These are phyloP conservation scores for Talaromyces sp. DNA, from an alignment of 2,329 filamentous ascomycete genomes.

Conservation along the genomic window DNA sequence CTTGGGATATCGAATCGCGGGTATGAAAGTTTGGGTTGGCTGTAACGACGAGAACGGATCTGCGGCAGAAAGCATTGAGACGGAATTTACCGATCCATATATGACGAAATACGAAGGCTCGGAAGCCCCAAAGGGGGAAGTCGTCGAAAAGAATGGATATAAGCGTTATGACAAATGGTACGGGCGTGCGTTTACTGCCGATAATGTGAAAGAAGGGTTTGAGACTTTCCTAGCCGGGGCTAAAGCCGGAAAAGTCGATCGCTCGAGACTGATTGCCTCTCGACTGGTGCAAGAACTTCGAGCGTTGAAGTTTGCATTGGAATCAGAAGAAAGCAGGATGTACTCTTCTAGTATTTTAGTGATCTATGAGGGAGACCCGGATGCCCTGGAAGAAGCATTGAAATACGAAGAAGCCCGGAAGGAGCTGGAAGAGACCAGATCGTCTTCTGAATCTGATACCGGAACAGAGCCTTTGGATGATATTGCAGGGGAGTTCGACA, in stretches of 20 bases:
- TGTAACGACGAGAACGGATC: slow-evolving; percentile 23
- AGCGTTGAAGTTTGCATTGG: slow-evolving; percentile 45
- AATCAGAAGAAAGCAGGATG: slow-evolving; percentile 60
- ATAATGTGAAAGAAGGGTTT: slow-evolving; percentile 55
- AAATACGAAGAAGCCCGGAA: slow-evolving; percentile 39
- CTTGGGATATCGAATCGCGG: slow-evolving; percentile 60
- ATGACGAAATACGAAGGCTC: slow-evolving; percentile 41
- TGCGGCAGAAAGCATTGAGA: slow-evolving; percentile 23
- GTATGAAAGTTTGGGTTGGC: slow-evolving; percentile 57
- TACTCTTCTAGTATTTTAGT: slow-evolving; percentile 61
- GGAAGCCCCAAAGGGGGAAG: slow-evolving; percentile 41
- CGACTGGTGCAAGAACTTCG: slow-evolving; percentile 40
- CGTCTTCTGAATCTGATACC: slow-evolving; percentile 13
- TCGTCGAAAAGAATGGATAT: slow-evolving; percentile 49
- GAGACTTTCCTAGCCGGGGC: slow-evolving; percentile 51
- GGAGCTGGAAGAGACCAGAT: slow-evolving; percentile 30
- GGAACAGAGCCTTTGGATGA: slow-evolving; percentile 28
- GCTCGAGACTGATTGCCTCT: slow-evolving; percentile 40
- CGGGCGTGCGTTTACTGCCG: slow-evolving; percentile 53
- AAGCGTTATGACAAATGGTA: slow-evolving; percentile 63
- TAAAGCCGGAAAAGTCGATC: slow-evolving; percentile 36
- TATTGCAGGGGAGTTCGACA: slow-evolving; percentile 17
- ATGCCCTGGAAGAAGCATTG: slow-evolving; percentile 49
- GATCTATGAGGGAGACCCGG: slow-evolving; percentile 60
- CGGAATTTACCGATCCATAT: slow-evolving; percentile 29